Conservation (phyloP, 2,329 filamentous ascomycete genomes). For the Ophiostoma quercus region DNA sequence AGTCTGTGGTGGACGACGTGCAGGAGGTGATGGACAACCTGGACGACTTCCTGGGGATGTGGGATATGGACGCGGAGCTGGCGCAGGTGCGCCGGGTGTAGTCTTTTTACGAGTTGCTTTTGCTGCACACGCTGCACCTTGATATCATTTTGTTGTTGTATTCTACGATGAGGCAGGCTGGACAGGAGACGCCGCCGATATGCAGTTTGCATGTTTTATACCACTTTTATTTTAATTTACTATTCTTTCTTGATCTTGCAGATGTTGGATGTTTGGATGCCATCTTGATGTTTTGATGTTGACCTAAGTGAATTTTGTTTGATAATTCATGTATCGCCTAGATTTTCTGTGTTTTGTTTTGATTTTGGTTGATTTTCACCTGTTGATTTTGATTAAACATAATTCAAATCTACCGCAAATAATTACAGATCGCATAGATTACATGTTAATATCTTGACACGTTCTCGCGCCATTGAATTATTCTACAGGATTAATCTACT, state of each 20-base stretch:
- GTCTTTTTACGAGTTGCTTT: background rate
- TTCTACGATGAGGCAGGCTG: background rate
- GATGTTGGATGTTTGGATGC: background rate
- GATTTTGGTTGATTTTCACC: too few species aligned
- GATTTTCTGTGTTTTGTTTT: too few species aligned
- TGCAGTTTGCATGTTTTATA: background rate
- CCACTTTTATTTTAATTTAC: background rate
- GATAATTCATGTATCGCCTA: too few species aligned
- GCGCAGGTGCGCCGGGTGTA: slow-evolving; percentile 28
- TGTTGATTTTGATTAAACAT: too few species aligned
- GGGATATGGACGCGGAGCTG: slow-evolving; percentile 38
- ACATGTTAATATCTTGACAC: background rate
- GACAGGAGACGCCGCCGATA: background rate
- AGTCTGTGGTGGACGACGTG: slow-evolving; percentile 38
- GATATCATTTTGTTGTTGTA: background rate
- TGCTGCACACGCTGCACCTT: background rate
- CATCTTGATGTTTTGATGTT: background rate
- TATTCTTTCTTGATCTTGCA: background rate
- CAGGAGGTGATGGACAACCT: slow-evolving; percentile 44
- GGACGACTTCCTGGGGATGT: slow-evolving; percentile 41
- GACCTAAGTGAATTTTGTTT: background rate
- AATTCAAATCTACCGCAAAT: too few species aligned
- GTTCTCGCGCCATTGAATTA: too few species aligned
- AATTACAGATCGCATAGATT: too few species aligned
- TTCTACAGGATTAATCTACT: too few species aligned